These are phyloP conservation scores for Vigna mungo DNA, from an alignment of 306 rosid species.

Conservation along the genomic window DNA sequence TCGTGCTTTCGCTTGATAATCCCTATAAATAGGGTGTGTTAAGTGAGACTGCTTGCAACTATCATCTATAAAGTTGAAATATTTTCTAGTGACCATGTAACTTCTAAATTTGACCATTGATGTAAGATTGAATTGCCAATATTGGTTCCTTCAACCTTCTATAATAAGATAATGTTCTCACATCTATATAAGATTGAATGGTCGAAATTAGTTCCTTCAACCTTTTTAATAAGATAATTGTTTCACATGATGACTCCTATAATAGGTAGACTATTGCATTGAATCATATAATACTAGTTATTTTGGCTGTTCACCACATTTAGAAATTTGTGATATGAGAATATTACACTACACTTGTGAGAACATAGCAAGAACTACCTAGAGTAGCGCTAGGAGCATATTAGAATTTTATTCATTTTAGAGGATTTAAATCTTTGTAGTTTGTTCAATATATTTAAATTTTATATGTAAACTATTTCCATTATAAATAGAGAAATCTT, in stretches of 20 bases:
- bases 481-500: not conserved
- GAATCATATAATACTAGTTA: not conserved
- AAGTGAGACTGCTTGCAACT: conserved; percentile 8
- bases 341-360: not conserved
- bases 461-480: not conserved
- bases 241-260: not conserved
- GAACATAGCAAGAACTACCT: not conserved
- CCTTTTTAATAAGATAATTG: not conserved
- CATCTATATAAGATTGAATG: conserved; percentile 17
- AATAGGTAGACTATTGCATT: not conserved
- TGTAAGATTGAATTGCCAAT: not conserved
- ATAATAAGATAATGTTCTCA: conserved; percentile 7
- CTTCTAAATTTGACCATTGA: conserved; percentile 34
- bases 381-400: not conserved
- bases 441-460: not conserved
- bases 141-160: not conserved
- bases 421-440: not conserved
- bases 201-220: not conserved
- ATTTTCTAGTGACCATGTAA: not conserved
- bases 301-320: not conserved
- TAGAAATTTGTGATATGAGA: not conserved
- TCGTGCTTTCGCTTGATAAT: not conserved
- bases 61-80: not conserved
- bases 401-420: not conserved
- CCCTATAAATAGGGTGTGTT: not conserved